Conservation (phyloP, 2,329 filamentous ascomycete species). For the Purpureocillium lavendulum region DNA sequence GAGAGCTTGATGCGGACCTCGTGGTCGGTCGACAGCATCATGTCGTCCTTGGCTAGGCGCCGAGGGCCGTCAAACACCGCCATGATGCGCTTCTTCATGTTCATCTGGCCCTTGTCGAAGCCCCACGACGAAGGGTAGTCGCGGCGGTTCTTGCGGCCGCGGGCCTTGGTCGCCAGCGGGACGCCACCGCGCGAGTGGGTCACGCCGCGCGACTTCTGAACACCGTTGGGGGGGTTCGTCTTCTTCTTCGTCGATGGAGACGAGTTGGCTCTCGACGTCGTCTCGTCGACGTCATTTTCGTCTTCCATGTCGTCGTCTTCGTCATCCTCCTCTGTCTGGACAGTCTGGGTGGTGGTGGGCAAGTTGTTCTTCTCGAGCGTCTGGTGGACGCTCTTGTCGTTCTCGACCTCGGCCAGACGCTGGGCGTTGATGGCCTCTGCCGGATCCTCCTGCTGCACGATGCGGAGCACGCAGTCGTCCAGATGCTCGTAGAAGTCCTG, state of each 20-base stretch:
- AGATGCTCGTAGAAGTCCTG: conserved; percentile 99
- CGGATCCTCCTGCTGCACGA: conserved; percentile 64
- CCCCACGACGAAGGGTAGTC: conserved; percentile 95
- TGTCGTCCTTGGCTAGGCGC: conserved; percentile 92
- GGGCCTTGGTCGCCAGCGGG: conserved; percentile 44
- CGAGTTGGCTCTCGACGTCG: conserved; percentile 34
- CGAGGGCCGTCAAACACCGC: conserved; percentile 85
- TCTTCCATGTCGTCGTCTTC: conserved; percentile 42
- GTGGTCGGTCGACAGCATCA: conserved; percentile 94
- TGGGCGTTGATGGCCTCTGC: conserved; percentile 61
- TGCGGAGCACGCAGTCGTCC: conserved; percentile 65
- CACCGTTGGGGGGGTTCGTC: conserved; percentile 45
- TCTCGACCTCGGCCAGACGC: conserved; percentile 56
- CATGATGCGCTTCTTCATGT: conserved; percentile 94
- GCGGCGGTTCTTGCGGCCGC: conserved; percentile 81
- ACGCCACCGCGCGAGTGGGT: conserved; percentile 73
- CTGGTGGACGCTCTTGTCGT: conserved; percentile 53
- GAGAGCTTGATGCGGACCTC: conserved; percentile 81
- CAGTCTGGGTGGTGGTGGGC: conserved; percentile 32
- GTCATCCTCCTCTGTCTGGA: conserved; percentile 42
- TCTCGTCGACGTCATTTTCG: conserved; percentile 38
- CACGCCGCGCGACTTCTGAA: conserved; percentile 62
- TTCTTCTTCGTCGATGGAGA: conserved; percentile 43
- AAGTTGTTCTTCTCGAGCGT: conserved; percentile 58
- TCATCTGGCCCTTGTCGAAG: conserved; percentile 87